A percentile compares a stretch with the other conserved stretches of the same genome.
Conservation (phyloP, 495 filamentous ascomycete genomes). For the Aspergillus bridgeri region DNA sequence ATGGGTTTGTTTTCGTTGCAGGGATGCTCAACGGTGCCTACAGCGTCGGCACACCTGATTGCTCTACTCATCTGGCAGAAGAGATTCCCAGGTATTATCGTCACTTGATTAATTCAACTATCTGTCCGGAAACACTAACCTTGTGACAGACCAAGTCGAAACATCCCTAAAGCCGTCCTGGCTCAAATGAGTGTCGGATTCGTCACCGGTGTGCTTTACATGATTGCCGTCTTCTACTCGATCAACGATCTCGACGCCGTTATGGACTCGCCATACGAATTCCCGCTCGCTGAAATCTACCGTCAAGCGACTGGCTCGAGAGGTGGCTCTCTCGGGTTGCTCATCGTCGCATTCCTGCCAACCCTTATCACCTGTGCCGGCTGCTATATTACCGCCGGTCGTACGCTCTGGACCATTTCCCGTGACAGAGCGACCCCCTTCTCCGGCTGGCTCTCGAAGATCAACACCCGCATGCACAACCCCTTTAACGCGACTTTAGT, state of each 20-base stretch:
- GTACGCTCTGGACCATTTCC: constrained; percentile 76
- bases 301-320: constrained; percentile 67
- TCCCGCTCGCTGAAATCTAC: constrained; percentile 78
- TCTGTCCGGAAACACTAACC: background rate
- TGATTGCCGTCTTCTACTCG: constrained; percentile 52
- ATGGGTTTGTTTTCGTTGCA: constrained; percentile 72
- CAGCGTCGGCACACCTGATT: constrained; percentile 75
- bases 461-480: constrained; percentile 50
- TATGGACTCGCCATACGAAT: constrained; percentile 47
- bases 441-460: constrained; percentile 34
- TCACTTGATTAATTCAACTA: background rate
- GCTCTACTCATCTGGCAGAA: constrained; percentile 74
- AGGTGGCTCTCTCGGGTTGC: constrained; percentile 51
- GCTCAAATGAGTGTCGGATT: constrained; percentile 51
- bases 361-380: constrained; percentile 61
- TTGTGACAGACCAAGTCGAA: constrained; percentile 35
- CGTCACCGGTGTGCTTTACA: constrained; percentile 45
- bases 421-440: constrained; percentile 60
- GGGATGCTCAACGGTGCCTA: constrained; percentile 89
- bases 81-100: constrained; percentile 65
- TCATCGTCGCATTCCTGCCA: constrained; percentile 67
- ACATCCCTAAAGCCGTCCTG: constrained; percentile 51
- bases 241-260: constrained; percentile 42
- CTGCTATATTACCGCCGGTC: constrained; percentile 70
- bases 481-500: constrained; percentile 68